Conservation (phyloP, 139 green algal species). For the Tetraselmis striata region DNA sequence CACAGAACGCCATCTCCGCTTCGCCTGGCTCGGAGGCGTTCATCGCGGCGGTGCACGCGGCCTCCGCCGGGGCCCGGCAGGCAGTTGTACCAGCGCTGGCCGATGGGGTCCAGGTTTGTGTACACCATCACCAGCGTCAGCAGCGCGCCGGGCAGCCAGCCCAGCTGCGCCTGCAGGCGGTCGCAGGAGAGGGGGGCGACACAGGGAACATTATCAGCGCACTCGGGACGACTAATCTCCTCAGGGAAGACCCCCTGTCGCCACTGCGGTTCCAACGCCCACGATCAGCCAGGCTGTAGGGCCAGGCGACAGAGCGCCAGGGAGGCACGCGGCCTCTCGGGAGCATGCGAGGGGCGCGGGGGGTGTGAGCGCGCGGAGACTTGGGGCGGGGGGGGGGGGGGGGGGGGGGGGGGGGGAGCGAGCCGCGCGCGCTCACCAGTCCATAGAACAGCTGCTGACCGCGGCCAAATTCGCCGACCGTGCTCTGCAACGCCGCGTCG, state of each 20-base stretch:
- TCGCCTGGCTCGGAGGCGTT: not conserved
- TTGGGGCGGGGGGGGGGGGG: too few relatives aligned
- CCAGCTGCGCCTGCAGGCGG: slow-evolving; percentile 8
- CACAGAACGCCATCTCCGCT: slow-evolving; percentile 11
- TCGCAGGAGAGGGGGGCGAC: not conserved
- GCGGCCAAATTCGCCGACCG: slow-evolving; percentile 23
- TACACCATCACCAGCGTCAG: slow-evolving; percentile 29
- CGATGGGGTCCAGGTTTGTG: slow-evolving; percentile 10
- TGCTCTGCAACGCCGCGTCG: slow-evolving; percentile 23
- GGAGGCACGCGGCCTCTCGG: too few relatives aligned
- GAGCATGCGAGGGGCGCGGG: too few relatives aligned
- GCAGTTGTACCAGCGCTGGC: slow-evolving; percentile 10
- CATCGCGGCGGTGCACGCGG: slow-evolving; percentile 9
- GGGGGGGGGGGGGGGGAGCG: too few relatives aligned
- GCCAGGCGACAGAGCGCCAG: too few relatives aligned
- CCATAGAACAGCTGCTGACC: slow-evolving; percentile 21
- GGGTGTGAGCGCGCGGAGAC: too few relatives aligned
- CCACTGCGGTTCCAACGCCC: too few relatives aligned
- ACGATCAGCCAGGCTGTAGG: too few relatives aligned
- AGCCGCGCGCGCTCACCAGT: slow-evolving; percentile 6
- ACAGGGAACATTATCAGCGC: too few relatives aligned
- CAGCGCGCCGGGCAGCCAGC: slow-evolving; percentile 15
- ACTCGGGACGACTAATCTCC: too few relatives aligned
- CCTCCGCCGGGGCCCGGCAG: slow-evolving; percentile 4
- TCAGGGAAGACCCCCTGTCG: too few relatives aligned